These are phyloP conservation scores for Verbascum thapsus DNA, from an alignment of 257 asterid genomes.

Conservation along the genomic window DNA sequence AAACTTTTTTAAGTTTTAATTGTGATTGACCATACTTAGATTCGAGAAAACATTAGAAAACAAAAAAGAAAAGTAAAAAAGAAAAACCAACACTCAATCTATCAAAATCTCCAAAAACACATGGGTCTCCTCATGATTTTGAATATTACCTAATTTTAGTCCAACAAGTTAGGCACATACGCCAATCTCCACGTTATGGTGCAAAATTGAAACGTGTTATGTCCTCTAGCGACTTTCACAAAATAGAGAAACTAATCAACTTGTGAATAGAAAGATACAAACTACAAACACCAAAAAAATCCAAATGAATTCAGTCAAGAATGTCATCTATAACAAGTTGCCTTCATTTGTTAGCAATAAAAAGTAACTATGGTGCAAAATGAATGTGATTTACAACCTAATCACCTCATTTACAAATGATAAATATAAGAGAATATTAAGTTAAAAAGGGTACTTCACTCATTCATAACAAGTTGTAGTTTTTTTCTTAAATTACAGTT, in stretches of 20 bases:
- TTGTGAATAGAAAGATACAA: not conserved
- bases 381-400: constrained; percentile 49
- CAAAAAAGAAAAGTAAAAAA: no score
- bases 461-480: constrained; percentile 6
- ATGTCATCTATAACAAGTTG: constrained; percentile 8
- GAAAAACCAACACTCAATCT: no score
- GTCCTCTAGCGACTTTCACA: not conserved
- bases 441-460: no score
- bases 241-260: no score
- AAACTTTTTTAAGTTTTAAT: no score
- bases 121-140: no score
- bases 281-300: no score
- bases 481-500: constrained; percentile 27
- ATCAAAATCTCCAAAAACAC: no score
- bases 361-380: no score
- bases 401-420: constrained; percentile 47
- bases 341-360: no score
- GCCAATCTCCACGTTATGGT: constrained; percentile 1
- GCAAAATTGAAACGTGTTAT: not conserved
- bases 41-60: no score
- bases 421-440: constrained; percentile 28
- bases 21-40: no score
- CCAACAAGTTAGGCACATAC: not conserved
- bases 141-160: not conserved
- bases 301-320: constrained; percentile 9